A percentile compares a stretch with the other conserved stretches of the same genome.
Conservation (phyloP, 2,329 filamentous ascomycete genomes). For the Pestalotiopsis fici region DNA sequence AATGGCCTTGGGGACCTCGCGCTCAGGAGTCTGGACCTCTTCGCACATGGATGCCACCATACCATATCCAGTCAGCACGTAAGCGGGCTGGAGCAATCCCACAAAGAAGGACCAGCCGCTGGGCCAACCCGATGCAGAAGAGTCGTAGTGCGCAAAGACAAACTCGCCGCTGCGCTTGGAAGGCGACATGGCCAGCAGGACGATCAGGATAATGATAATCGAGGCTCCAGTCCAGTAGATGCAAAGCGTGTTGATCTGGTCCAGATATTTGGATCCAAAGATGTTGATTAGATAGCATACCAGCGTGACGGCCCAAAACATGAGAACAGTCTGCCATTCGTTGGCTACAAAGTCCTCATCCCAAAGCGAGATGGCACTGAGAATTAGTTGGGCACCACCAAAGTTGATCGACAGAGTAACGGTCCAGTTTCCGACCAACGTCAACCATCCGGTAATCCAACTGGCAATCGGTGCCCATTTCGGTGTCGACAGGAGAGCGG, state of each 20-base stretch:
- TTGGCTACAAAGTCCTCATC: conserved; percentile 69
- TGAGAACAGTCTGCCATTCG: conserved; percentile 69
- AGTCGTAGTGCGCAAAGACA: conserved; percentile 70
- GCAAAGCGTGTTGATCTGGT: conserved; percentile 72
- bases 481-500: conserved; percentile 65
- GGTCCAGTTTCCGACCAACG: conserved; percentile 74
- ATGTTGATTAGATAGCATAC: conserved; percentile 66
- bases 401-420: conserved; percentile 67
- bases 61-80: conserved; percentile 66
- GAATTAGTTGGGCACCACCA: conserved; percentile 64
- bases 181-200: conserved; percentile 62
- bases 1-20: conserved; percentile 72
- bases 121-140: conserved; percentile 65
- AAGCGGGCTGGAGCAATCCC: conserved; percentile 66
- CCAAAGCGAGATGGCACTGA: conserved; percentile 70
- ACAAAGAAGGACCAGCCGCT: conserved; percentile 74
- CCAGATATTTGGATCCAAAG: conserved; percentile 60
- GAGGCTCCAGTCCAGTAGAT: conserved; percentile 71
- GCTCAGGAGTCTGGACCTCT: conserved; percentile 68
- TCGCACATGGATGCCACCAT: conserved; percentile 75
- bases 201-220: conserved; percentile 52
- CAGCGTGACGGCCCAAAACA: conserved; percentile 72
- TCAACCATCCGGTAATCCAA: conserved; percentile 73
- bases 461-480: conserved; percentile 67
- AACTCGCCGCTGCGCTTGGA: conserved; percentile 59